Evolutionary conservation across 2,329 filamentous ascomycete species (phyloP).

Genomic region (Xylaria hypoxylon): DNA sequence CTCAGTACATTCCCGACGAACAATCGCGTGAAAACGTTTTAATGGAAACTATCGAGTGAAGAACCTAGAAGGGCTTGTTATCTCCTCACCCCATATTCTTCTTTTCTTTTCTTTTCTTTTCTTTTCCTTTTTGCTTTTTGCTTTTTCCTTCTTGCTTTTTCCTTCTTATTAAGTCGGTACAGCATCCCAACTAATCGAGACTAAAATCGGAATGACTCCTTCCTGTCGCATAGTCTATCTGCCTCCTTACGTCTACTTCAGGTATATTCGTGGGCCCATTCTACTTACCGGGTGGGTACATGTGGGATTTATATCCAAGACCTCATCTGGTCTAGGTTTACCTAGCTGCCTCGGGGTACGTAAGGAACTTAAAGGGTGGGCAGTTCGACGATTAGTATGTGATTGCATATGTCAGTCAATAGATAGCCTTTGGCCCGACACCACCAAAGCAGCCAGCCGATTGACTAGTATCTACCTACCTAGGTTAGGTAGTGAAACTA

Average conservation of each 20-base stretch:
- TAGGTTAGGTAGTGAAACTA: neutral
- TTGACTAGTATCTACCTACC: neutral
- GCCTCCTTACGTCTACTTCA: too few relatives aligned
- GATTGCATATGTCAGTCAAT: neutral
- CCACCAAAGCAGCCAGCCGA: constrained; percentile 4
- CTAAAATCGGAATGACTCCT: too few relatives aligned
- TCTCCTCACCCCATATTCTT: neutral
- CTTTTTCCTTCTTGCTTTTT: too few relatives aligned
- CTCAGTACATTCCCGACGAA: neutral
- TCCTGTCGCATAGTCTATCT: too few relatives aligned
- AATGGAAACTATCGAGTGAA: constrained; percentile 1
- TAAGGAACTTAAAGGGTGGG: neutral
- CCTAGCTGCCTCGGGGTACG: too few relatives aligned
- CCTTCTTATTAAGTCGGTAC: too few relatives aligned
- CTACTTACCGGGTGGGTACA: too few relatives aligned
- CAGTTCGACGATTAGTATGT: neutral
- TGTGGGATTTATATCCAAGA: neutral
- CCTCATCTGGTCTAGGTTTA: too few relatives aligned
- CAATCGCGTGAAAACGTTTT: neutral
- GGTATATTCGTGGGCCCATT: too few relatives aligned
- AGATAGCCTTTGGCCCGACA: neutral
- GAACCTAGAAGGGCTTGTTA: neutral
- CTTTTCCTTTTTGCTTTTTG: neutral
- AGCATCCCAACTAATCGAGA: too few relatives aligned
- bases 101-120: neutral